A percentile compares a stretch with the other conserved stretches of the same genome.
Evolutionary conservation across 23 red algal species (phyloP).

Genomic region (Agarophyton chilense): DNA sequence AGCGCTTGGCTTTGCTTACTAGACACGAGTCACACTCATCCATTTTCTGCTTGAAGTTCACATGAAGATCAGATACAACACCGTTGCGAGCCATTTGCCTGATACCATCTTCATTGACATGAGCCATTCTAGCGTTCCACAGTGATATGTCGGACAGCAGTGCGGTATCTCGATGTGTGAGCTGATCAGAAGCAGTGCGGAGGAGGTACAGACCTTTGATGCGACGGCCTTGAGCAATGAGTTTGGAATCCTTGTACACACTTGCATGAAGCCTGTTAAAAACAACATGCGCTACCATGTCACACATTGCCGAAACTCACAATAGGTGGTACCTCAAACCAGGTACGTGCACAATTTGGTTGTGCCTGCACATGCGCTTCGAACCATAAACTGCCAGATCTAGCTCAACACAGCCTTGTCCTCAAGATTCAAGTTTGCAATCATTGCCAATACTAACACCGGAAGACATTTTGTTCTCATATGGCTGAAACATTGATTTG

Average conservation of each 20-base stretch:
- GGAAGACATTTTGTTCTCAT: neutral
- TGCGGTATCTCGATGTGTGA: neutral
- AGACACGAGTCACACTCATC: conserved; percentile 34
- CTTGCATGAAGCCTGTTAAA: neutral
- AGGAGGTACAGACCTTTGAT: neutral
- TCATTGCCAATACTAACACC: conserved; percentile 8
- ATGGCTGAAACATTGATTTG: conserved; percentile 18
- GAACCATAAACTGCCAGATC: neutral
- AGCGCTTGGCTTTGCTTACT: neutral
- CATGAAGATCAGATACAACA: neutral
- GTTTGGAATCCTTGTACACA: neutral
- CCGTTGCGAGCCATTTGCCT: conserved; percentile 15
- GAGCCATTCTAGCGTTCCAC: conserved; percentile 36
- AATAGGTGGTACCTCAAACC: neutral
- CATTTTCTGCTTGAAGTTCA: neutral
- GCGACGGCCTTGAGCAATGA: too few species aligned
- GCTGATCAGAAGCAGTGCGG: neutral
- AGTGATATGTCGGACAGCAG: neutral
- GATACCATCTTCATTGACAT: conserved; percentile 40
- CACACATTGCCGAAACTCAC: conserved; percentile 1
- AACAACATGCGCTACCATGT: neutral
- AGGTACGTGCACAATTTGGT: conserved; percentile 16
- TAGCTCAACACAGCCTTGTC: neutral
- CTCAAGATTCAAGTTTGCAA: neutral
- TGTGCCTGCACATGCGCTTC: neutral